These are phyloP conservation scores for Barnettozyma wickerhamii DNA, from an alignment of 805 yeast genomes.

Conservation along the genomic window DNA sequence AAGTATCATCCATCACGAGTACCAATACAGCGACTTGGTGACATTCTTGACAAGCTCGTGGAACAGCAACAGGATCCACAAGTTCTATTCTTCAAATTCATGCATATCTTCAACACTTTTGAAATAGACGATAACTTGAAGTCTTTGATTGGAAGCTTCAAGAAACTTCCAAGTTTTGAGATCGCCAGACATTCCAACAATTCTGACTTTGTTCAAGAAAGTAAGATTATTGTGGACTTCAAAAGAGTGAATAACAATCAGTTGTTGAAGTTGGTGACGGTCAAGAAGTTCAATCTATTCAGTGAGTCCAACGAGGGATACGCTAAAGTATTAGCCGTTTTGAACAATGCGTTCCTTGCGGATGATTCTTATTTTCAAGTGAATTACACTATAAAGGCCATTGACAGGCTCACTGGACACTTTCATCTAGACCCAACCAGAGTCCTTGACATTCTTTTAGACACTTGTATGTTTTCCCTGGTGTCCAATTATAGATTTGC, in stretches of 20 bases:
- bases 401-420: constrained; percentile 64
- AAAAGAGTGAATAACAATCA: background rate
- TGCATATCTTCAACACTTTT: constrained; percentile 28
- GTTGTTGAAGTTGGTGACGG: constrained; percentile 17
- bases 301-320: constrained; percentile 80
- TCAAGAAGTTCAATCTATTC: constrained; percentile 59
- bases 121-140: constrained; percentile 20
- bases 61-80: constrained; percentile 6
- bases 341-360: constrained; percentile 38
- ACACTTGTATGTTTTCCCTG: constrained; percentile 43
- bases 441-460: constrained; percentile 58
- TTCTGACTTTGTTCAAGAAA: constrained; percentile 37
- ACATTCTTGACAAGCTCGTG: constrained; percentile 18
- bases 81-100: constrained; percentile 24
- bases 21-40: constrained; percentile 4
- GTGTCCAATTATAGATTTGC: constrained; percentile 43
- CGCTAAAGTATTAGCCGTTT: constrained; percentile 52
- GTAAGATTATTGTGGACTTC: constrained; percentile 8
- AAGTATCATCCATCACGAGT: constrained; percentile 17
- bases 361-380: constrained; percentile 39
- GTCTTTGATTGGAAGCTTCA: constrained; percentile 24
- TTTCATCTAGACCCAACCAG: constrained; percentile 71
- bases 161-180: constrained; percentile 19
- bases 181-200: constrained; percentile 15
- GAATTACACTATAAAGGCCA: constrained; percentile 39